A percentile compares a stretch with the other conserved stretches of the same genome.
These are phyloP conservation scores for Chlorencoelia australis DNA, from an alignment of 2,329 filamentous ascomycete genomes.

Conservation along the genomic window DNA sequence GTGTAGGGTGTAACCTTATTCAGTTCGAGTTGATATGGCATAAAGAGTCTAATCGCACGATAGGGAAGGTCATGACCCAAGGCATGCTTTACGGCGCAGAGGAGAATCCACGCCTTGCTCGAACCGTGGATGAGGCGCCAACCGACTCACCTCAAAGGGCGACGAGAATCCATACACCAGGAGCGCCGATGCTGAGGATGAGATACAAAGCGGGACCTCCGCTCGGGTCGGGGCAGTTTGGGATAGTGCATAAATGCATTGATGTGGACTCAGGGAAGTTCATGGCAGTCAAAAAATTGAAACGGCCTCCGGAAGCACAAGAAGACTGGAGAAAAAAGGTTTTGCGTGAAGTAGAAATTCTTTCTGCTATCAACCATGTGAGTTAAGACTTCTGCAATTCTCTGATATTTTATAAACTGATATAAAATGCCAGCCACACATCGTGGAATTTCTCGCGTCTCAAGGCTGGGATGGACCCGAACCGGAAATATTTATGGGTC, in stretches of 20 bases:
- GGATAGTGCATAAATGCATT: conserved; percentile 15
- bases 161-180: conserved; percentile 9
- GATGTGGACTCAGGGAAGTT: conserved; percentile 16
- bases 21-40: conserved; percentile 7
- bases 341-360: conserved; percentile 10
- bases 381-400: conserved; percentile 2
- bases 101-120: background rate
- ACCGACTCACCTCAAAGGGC: conserved; percentile 5
- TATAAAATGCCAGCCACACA: conserved; percentile 5
- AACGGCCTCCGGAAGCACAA: conserved; percentile 7
- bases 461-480: conserved; percentile 4
- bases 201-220: conserved; percentile 10
- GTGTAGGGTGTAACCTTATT: conserved; percentile 3
- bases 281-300: conserved; percentile 15
- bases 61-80: conserved; percentile 1
- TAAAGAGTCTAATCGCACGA: conserved; percentile 4
- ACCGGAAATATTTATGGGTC: conserved; percentile 9
- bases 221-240: conserved; percentile 13
- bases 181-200: conserved; percentile 8
- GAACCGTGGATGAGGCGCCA: conserved; percentile 5
- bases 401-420: conserved; percentile 1
- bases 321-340: conserved; percentile 3
- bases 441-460: conserved; percentile 8
- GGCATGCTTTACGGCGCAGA: background rate
- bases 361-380: conserved; percentile 6